Percentiles rank a stretch among this genome's conserved stretches.
phyloP scores from a whole-genome alignment of 768 basidiomycete species.

The Mycena haematopus region DNA sequence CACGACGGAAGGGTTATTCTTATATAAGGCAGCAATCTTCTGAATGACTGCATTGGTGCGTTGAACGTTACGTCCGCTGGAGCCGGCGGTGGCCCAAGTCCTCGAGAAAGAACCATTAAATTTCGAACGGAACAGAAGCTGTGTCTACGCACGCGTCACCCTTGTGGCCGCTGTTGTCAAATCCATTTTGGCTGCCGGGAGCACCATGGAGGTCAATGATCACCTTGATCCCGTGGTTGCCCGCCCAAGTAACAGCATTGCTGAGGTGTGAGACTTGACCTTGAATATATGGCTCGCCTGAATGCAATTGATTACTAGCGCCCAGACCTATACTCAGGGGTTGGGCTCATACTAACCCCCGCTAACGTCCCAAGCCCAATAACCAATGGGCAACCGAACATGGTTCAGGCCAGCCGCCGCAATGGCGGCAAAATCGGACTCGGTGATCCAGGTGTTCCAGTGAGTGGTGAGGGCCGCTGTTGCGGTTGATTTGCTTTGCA shows the following conservation, averaged over 20 bases:
- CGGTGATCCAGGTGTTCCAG: slow-evolving; percentile 87
- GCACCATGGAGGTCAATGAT: slow-evolving; percentile 81
- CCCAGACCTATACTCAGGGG: background rate
- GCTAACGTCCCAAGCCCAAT: slow-evolving; percentile 87
- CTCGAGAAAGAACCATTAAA: slow-evolving; percentile 34
- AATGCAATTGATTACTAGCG: background rate
- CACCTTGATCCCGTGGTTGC: slow-evolving; percentile 73
- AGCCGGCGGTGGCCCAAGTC: slow-evolving; percentile 69
- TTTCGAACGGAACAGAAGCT: slow-evolving; percentile 1
- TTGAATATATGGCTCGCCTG: slow-evolving; percentile 79
- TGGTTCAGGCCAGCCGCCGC: slow-evolving; percentile 83
- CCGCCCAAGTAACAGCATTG: slow-evolving; percentile 75
- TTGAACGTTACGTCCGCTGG: slow-evolving; percentile 53
- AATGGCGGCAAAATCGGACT: slow-evolving; percentile 77
- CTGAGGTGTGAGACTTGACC: slow-evolving; percentile 80
- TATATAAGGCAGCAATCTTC: slow-evolving; percentile 65
- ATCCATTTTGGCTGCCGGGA: slow-evolving; percentile 88
- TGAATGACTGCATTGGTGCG: slow-evolving; percentile 73
- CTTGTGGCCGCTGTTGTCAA: slow-evolving; percentile 83
- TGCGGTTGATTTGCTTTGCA: slow-evolving; percentile 59
- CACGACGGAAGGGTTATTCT: slow-evolving; percentile 58
- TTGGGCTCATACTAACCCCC: slow-evolving; percentile 13
- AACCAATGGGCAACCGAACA: slow-evolving; percentile 86
- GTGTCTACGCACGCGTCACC: slow-evolving; percentile 49
- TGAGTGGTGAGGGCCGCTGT: slow-evolving; percentile 58